Conservation (phyloP, 108 stramenopile genomes). For the Nitzschia palea region DNA sequence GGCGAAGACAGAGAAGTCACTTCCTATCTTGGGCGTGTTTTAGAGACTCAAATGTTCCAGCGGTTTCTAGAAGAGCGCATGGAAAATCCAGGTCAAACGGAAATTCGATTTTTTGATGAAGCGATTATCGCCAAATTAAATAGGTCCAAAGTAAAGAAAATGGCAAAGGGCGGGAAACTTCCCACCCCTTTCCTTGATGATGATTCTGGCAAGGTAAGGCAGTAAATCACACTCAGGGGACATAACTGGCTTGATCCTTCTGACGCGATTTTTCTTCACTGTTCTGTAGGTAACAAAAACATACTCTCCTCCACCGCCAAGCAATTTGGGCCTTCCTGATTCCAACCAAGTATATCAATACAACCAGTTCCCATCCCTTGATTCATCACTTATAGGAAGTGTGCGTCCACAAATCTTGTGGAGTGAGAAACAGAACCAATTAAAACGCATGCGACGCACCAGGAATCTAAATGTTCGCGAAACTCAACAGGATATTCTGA, state of each 20-base stretch:
- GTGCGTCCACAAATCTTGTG: constrained; percentile 36
- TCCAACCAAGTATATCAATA: constrained; percentile 40
- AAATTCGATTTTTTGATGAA: constrained; percentile 88
- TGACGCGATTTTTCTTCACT: not conserved
- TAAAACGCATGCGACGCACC: not conserved
- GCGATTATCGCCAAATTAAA: constrained; percentile 84
- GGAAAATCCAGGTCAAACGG: constrained; percentile 57
- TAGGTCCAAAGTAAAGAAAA: constrained; percentile 51
- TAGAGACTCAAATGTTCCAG: constrained; percentile 78
- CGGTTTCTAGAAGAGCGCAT: constrained; percentile 67
- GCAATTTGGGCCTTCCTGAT: constrained; percentile 50
- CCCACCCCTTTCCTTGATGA: constrained; percentile 81
- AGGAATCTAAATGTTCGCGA: constrained; percentile 4
- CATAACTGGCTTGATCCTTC: not conserved
- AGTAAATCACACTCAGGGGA: not conserved
- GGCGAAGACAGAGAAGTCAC: constrained; percentile 20
- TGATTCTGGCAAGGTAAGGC: constrained; percentile 24
- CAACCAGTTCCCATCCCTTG: constrained; percentile 44
- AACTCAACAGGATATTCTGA: constrained; percentile 29
- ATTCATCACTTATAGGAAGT: constrained; percentile 35
- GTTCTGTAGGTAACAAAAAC: constrained; percentile 34
- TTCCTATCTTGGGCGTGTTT: constrained; percentile 30
- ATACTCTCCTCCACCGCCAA: constrained; percentile 56
- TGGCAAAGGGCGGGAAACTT: constrained; percentile 42
- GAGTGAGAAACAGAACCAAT: constrained; percentile 8